phyloP scores from a whole-genome alignment of 129 eudicot species.

The Glebionis coronaria region DNA sequence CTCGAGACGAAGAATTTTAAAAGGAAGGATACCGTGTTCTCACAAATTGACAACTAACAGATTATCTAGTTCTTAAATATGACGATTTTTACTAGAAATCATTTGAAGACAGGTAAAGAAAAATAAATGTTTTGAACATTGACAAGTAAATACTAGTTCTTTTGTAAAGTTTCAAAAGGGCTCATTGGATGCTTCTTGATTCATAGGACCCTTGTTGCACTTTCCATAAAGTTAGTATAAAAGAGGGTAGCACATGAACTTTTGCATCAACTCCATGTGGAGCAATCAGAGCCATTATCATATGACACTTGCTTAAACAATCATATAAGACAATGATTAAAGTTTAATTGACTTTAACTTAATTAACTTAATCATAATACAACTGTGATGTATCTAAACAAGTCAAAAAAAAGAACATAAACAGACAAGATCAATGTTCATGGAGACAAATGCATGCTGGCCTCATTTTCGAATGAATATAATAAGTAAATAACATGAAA shows the following conservation, averaged over 20 bases:
- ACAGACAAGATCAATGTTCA: constrained; percentile 28
- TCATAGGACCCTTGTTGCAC: constrained; percentile 17
- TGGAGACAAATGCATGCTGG: constrained; percentile 23
- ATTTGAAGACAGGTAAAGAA: no score
- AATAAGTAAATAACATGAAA: constrained; percentile 17
- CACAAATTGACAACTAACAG: no score
- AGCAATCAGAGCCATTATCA: constrained; percentile 26
- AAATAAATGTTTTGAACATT: neutral
- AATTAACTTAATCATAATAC: constrained; percentile 12
- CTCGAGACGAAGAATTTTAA: neutral
- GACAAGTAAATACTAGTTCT: neutral
- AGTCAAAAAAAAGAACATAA: constrained; percentile 30
- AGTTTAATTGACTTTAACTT: constrained; percentile 1
- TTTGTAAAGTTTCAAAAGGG: constrained; percentile 5
- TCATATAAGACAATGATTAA: constrained; percentile 7
- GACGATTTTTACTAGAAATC: no score
- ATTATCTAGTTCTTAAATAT: no score
- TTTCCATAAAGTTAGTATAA: constrained; percentile 21
- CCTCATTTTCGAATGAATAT: constrained; percentile 1
- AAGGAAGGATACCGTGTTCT: no score
- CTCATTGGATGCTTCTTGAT: neutral
- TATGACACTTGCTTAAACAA: constrained; percentile 27
- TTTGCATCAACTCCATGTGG: constrained; percentile 31
- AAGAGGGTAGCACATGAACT: constrained; percentile 26
- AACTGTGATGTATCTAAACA: constrained; percentile 28